Conservation (phyloP, 805 yeast species). For the Candida boleticola region DNA sequence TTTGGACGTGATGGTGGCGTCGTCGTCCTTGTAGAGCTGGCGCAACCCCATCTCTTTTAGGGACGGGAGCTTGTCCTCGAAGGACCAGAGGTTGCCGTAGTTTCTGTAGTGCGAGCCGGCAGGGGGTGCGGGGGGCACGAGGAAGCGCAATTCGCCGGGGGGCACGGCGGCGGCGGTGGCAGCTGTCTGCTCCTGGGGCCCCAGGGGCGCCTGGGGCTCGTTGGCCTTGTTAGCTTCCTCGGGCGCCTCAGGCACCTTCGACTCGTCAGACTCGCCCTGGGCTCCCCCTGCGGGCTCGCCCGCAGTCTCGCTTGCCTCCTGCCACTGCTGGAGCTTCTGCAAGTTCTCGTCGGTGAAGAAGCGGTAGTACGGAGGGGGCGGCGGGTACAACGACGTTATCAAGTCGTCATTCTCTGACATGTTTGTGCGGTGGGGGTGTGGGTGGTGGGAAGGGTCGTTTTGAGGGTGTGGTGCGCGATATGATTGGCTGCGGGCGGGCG, state of each 20-base stretch:
- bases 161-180: slow-evolving; percentile 11
- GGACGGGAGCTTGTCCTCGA: slow-evolving; percentile 72
- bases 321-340: slow-evolving; percentile 36
- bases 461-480: background rate
- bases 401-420: slow-evolving; percentile 24
- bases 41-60: slow-evolving; percentile 73
- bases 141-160: slow-evolving; percentile 51
- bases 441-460: background rate
- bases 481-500: background rate
- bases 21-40: slow-evolving; percentile 58
- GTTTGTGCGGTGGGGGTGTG: background rate
- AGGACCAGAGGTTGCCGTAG: slow-evolving; percentile 89
- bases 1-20: slow-evolving; percentile 32
- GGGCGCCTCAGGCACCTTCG: slow-evolving; percentile 3
- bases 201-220: too few species aligned
- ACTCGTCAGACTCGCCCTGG: slow-evolving; percentile 16
- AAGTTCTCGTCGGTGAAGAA: slow-evolving; percentile 71
- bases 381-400: slow-evolving; percentile 79
- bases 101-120: slow-evolving; percentile 68
- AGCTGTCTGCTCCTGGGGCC: background rate
- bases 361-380: slow-evolving; percentile 84
- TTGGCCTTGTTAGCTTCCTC: slow-evolving; percentile 4
- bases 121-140: slow-evolving; percentile 67
- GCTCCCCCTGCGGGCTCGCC: slow-evolving; percentile 28
- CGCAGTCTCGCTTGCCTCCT: slow-evolving; percentile 1